Evolutionary conservation across 163 green algal genomes (phyloP).

Genomic region (Chlamydomonas reinhardtii): DNA sequence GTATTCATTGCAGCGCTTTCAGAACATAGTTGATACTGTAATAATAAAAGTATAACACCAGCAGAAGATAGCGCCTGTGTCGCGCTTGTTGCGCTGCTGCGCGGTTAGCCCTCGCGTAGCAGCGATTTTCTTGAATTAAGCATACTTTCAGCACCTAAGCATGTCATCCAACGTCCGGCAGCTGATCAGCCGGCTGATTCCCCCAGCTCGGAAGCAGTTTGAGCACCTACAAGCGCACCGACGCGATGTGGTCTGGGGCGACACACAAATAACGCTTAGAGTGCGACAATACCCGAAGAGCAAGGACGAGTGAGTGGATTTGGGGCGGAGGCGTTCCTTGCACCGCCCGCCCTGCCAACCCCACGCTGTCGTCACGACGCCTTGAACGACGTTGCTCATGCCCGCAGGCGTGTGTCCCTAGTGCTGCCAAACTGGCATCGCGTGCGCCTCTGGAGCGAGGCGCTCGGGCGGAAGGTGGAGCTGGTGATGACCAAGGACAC

Average conservation of each 20-base stretch:
- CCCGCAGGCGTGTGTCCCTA: constrained; percentile 42
- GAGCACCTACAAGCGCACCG: background rate
- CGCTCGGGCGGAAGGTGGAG: constrained; percentile 13
- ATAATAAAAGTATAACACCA: too few relatives aligned
- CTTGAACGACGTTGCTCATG: too few relatives aligned
- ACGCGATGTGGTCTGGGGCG: constrained; percentile 31
- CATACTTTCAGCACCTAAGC: background rate
- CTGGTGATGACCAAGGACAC: constrained; percentile 27
- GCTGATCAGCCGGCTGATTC: constrained; percentile 39
- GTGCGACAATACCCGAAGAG: constrained; percentile 50
- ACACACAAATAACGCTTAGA: constrained; percentile 34
- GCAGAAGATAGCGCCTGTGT: too few relatives aligned
- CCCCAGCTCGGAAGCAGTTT: constrained; percentile 2
- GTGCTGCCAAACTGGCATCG: constrained; percentile 40
- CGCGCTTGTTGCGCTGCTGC: too few relatives aligned
- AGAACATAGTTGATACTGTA: too few relatives aligned
- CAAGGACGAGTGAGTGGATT: constrained; percentile 48
- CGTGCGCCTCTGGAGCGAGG: constrained; percentile 34
- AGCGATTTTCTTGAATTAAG: background rate
- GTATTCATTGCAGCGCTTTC: too few relatives aligned
- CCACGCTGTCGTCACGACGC: too few relatives aligned
- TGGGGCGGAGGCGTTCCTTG: too few relatives aligned
- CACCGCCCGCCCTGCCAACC: too few relatives aligned
- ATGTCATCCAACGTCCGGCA: background rate
- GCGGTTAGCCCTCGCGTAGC: too few relatives aligned